Percentiles rank a stretch among this genome's conserved stretches.
Conservation (phyloP, 768 basidiomycete genomes). For the Suillus subaureus region DNA sequence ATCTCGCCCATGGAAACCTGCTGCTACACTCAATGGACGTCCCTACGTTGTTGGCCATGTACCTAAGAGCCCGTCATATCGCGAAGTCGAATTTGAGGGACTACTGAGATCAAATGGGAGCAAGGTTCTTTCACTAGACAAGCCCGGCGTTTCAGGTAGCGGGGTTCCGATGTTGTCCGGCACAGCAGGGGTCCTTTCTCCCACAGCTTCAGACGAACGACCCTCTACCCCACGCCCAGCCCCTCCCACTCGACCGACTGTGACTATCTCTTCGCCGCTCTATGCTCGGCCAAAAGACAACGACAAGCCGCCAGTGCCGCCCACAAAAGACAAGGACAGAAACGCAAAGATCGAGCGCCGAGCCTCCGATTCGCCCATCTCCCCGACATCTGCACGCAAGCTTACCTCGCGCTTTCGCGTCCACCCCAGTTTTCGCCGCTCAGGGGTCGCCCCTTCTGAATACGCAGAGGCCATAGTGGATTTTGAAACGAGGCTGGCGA, state of each 20-base stretch:
- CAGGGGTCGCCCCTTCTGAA: conserved; percentile 65
- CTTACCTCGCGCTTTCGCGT: conserved; percentile 57
- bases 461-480: conserved; percentile 67
- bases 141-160: conserved; percentile 12
- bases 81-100: conserved; percentile 81
- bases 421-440: conserved; percentile 54
- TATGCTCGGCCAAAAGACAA: conserved; percentile 2
- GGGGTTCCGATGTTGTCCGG: conserved; percentile 9
- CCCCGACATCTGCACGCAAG: conserved; percentile 36
- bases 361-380: conserved; percentile 30
- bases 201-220: conserved; percentile 9
- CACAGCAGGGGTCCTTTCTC: conserved; percentile 23
- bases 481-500: conserved; percentile 80
- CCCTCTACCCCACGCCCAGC: conserved; percentile 10
- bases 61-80: conserved; percentile 50
- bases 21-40: conserved; percentile 78
- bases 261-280: conserved; percentile 25
- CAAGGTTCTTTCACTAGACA: conserved; percentile 40
- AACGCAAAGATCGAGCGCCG: conserved; percentile 23
- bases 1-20: conserved; percentile 72
- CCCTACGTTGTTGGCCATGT: conserved; percentile 69
- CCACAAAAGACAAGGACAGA: conserved; percentile 17
- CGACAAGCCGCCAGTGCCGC: conserved; percentile 16
- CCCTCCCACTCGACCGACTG: conserved; percentile 32
- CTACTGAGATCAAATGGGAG: conserved; percentile 59